These are phyloP conservation scores for Coffea eugenioides DNA, from an alignment of 257 asterid genomes.

Conservation along the genomic window DNA sequence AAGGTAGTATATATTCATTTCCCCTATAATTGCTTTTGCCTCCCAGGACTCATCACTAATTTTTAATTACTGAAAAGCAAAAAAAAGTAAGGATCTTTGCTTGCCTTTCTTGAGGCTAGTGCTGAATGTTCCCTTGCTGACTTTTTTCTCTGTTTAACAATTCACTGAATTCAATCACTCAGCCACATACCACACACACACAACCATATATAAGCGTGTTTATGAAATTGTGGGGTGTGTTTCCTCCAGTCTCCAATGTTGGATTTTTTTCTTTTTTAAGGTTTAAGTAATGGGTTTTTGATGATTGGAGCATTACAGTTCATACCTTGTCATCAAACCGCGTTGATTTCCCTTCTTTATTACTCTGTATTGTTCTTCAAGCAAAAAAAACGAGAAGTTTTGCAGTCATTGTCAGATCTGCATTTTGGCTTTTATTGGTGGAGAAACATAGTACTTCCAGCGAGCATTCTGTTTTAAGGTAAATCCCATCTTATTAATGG, in stretches of 20 bases:
- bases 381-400: conserved; percentile 24
- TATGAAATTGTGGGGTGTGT: not conserved
- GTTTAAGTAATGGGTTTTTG: conserved; percentile 14
- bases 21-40: conserved; percentile 4
- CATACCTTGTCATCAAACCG: conserved; percentile 72
- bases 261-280: not conserved
- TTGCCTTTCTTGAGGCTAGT: conserved; percentile 32
- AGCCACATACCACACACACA: not conserved
- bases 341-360: conserved; percentile 37
- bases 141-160: conserved; percentile 12
- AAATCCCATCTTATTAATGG: not conserved
- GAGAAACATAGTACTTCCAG: conserved; percentile 24
- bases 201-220: not conserved
- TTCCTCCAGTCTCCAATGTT: conserved; percentile 26
- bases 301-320: conserved; percentile 36
- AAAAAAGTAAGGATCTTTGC: conserved; percentile 27
- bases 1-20: not conserved
- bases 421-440: conserved; percentile 15
- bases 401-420: conserved; percentile 60
- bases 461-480: conserved; percentile 3
- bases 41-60: not conserved
- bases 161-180: not conserved
- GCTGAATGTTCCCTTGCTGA: conserved; percentile 13
- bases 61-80: conserved; percentile 4
- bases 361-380: conserved; percentile 10